Evolutionary conservation across 192 early-diverging fungal genomes (phyloP).

Genomic region (Entrophospora sp.): DNA sequence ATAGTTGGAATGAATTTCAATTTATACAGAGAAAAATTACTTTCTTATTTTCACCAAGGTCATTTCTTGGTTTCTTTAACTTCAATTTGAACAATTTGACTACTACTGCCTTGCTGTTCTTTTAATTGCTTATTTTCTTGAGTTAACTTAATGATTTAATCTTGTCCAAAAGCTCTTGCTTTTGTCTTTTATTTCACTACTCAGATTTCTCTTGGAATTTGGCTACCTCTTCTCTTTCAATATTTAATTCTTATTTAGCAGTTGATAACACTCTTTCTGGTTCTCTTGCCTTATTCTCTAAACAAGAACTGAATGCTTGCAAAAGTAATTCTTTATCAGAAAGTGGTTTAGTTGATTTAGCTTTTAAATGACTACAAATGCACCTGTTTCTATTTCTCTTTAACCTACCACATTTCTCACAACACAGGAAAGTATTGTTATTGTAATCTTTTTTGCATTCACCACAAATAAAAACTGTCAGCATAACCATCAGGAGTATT

Average conservation of each 20-base stretch:
- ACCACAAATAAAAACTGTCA: too few relatives aligned
- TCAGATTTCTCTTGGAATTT: too few relatives aligned
- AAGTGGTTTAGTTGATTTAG: too few relatives aligned
- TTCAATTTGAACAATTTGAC: too few relatives aligned
- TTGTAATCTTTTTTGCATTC: too few relatives aligned
- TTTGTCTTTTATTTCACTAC: conserved; percentile 18
- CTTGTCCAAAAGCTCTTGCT: conserved; percentile 15
- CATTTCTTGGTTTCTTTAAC: too few relatives aligned
- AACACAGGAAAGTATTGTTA: too few relatives aligned
- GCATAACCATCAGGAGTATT: too few relatives aligned
- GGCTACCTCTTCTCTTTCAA: too few relatives aligned
- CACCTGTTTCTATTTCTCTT: background rate
- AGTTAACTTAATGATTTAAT: conserved; percentile 11
- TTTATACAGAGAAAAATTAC: background rate
- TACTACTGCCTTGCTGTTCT: background rate
- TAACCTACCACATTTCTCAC: conserved; percentile 11
- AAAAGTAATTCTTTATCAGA: conserved; percentile 9
- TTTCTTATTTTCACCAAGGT: background rate
- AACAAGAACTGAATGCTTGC: conserved; percentile 2
- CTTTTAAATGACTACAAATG: conserved; percentile 1
- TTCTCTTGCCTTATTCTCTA: conserved; percentile 10
- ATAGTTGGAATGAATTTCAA: too few relatives aligned
- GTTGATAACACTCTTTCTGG: conserved; percentile 7
- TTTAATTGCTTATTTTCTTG: conserved; percentile 11
- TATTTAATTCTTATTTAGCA: conserved; percentile 3